Percentiles rank a stretch among this genome's conserved stretches.
phyloP scores from a whole-genome alignment of 345 rosid genomes.

The Eucalyptus pauciflora region DNA sequence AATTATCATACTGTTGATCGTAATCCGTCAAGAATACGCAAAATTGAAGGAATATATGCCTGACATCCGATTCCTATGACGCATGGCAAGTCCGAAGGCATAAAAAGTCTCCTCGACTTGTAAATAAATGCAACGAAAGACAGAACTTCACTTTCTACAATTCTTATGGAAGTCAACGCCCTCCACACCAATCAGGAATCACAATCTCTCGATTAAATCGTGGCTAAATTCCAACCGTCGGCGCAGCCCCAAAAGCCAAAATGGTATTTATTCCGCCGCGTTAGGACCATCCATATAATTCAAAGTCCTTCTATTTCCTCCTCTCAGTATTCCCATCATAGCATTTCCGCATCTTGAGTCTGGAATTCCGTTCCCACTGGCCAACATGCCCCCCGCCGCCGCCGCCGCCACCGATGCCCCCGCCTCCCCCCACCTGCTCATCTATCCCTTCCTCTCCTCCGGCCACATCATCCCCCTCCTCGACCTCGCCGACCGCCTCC shows the following conservation, averaged over 20 bases:
- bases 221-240: background rate
- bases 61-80: too few species aligned
- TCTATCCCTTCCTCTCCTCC: slow-evolving; percentile 39
- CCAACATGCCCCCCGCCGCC: background rate
- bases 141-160: accelerated
- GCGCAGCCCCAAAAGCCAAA: background rate
- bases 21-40: too few species aligned
- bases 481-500: slow-evolving; percentile 43
- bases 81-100: too few species aligned
- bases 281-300: background rate
- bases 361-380: accelerated
- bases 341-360: background rate
- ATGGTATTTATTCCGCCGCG: accelerated
- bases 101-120: too few species aligned
- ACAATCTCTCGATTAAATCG: background rate
- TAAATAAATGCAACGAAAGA: too few species aligned
- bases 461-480: slow-evolving; percentile 71
- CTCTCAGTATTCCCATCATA: background rate
- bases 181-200: too few species aligned
- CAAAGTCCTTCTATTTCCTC: background rate
- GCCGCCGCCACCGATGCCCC: background rate
- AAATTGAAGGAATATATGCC: too few species aligned
- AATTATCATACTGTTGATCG: too few species aligned
- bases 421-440: slow-evolving; percentile 25
- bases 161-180: too few species aligned